Conservation (phyloP, 441 rosid genomes). For the Croton laevigatus region DNA sequence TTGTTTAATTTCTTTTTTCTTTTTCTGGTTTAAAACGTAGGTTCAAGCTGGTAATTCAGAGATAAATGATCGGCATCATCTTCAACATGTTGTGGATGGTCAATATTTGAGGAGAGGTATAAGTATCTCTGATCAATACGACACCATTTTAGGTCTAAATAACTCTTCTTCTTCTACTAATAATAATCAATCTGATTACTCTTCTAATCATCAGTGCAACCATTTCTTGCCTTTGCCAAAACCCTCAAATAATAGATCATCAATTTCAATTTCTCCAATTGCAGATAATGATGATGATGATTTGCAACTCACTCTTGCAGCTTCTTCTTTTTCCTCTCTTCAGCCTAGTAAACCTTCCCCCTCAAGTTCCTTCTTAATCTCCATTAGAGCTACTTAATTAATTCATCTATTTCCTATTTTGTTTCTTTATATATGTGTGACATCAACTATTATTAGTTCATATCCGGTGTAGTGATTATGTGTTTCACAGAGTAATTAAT, state of each 20-base stretch:
- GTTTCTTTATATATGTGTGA: neutral
- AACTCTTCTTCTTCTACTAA: neutral
- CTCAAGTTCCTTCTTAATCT: constrained; percentile 26
- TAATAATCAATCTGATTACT: constrained; percentile 19
- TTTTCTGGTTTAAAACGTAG: constrained; percentile 13
- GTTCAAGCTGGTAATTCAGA: constrained; percentile 22
- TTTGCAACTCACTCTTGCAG: constrained; percentile 67
- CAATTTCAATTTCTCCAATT: too few species aligned
- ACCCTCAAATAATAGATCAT: constrained; percentile 19
- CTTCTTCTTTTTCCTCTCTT: constrained; percentile 24
- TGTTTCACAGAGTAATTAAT: constrained; percentile 1
- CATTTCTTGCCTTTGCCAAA: constrained; percentile 12
- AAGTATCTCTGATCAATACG: neutral
- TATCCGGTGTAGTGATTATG: neutral
- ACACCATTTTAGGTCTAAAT: neutral
- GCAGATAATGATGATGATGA: constrained; percentile 22
- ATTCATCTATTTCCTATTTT: too few species aligned
- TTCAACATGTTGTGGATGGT: too few species aligned
- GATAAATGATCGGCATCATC: constrained; percentile 8
- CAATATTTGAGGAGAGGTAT: neutral
- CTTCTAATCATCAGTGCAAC: constrained; percentile 6
- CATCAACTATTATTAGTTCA: neutral
- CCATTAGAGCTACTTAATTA: constrained; percentile 41
- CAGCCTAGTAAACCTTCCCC: constrained; percentile 32
- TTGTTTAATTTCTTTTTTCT: too few species aligned